Percentiles rank a stretch among this genome's conserved stretches.
Conservation (phyloP, 1,284 basidiomycete species). For the Takashimella tepidaria region DNA sequence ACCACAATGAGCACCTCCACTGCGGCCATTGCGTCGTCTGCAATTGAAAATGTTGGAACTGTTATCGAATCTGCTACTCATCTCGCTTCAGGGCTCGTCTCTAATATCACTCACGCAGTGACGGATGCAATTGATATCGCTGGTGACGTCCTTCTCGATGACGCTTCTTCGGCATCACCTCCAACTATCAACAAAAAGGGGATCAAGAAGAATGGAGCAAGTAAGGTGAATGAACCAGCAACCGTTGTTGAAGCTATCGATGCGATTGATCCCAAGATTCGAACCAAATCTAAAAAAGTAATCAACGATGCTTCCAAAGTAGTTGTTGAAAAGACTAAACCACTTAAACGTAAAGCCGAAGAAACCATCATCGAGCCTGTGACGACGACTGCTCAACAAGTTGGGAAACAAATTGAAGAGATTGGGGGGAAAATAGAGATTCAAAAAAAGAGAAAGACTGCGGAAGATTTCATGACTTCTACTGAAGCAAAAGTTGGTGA, state of each 20-base stretch:
- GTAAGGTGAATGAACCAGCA: background rate
- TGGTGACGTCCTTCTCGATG: background rate
- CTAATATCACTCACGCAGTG: background rate
- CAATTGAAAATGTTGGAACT: background rate
- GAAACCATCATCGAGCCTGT: background rate
- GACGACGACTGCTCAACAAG: constrained; percentile 2
- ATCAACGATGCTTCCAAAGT: background rate
- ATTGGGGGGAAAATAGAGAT: constrained; percentile 6
- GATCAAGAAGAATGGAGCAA: background rate
- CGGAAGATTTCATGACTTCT: constrained; percentile 36
- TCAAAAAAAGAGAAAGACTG: constrained; percentile 38
- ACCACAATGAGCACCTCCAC: background rate
- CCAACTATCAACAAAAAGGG: too few species aligned
- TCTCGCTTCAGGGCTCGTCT: background rate
- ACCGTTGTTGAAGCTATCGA: background rate
- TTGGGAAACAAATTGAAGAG: background rate
- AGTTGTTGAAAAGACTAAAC: background rate
- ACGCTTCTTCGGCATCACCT: too few species aligned
- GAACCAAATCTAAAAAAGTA: background rate
- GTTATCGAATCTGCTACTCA: background rate
- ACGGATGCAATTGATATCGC: background rate
- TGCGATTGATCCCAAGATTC: background rate
- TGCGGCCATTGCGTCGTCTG: background rate
- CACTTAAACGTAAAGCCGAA: background rate
- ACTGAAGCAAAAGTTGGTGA: constrained; percentile 28